Evolutionary conservation across 441 rosid species (phyloP).

Genomic region (Raphanus hybrid): DNA sequence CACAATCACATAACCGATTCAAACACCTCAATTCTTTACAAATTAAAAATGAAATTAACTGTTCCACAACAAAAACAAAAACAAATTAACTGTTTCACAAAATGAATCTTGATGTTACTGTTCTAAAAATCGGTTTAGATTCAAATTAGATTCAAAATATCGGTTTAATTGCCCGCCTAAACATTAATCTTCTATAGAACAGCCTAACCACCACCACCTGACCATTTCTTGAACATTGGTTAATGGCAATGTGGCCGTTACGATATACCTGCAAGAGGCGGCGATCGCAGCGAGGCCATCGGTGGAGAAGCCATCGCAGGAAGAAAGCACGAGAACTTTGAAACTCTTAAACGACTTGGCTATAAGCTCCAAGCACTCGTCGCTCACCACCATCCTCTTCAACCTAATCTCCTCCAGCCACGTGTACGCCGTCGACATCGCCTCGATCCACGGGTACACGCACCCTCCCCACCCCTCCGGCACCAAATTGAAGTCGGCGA

Average conservation of each 20-base stretch:
- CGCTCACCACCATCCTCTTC: slow-evolving; percentile 85
- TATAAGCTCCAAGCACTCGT: slow-evolving; percentile 75
- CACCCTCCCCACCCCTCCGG: slow-evolving; percentile 93
- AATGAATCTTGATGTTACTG: too few species aligned
- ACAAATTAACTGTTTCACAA: too few species aligned
- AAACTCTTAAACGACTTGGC: slow-evolving; percentile 76
- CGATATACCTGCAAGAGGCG: slow-evolving; percentile 72
- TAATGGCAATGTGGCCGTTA: not conserved
- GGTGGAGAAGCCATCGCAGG: slow-evolving; percentile 89
- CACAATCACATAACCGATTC: not conserved
- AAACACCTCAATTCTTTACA: not conserved
- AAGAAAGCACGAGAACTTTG: slow-evolving; percentile 67
- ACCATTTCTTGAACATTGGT: too few species aligned
- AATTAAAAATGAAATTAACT: too few species aligned
- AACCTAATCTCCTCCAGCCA: slow-evolving; percentile 83
- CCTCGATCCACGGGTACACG: slow-evolving; percentile 71
- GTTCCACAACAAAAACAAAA: too few species aligned
- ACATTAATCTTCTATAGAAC: too few species aligned
- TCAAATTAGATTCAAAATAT: too few species aligned
- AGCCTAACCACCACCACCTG: too few species aligned
- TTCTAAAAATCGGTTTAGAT: too few species aligned
- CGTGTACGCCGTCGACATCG: slow-evolving; percentile 60
- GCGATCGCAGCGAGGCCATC: slow-evolving; percentile 88
- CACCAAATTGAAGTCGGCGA: slow-evolving; percentile 87
- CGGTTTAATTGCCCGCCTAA: too few species aligned